Base-by-base conservation (phyloP, 441 rosid species). In the Pelargonium myrrhifolium region DNA sequence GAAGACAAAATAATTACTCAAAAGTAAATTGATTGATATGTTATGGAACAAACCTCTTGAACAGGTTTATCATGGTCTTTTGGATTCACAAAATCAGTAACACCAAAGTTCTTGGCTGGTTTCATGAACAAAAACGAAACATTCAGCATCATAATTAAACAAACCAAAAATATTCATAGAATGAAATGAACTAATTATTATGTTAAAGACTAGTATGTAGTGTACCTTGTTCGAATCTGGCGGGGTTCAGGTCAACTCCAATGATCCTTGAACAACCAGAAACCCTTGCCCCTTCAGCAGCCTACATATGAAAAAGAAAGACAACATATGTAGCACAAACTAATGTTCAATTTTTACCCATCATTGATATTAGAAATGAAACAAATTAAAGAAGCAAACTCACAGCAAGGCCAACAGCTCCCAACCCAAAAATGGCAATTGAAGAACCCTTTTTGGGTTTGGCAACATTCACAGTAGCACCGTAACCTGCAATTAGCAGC, bases 381-480 rank as follows among this genome's bases (percentile, higher is more conserved):
- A 66, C 9, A 21, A 67, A 4, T 31, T 62, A 53, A 31, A 9
- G 12, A 17, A 26, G 62, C 40, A 8, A 18, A 77, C 85, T 79
- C 67, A 88, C 93, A 6, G 88, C 92, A 15, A 88, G 92, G 62
- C 98, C 97, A 71, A 92, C 97, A 66, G 98, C 92, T 51, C 96
- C 98, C 59, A 92, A 78, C 24, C 98, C 97, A 40, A 88, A 92
- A 49, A 92, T 26, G 0, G 98, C 97, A 55, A 92, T 93, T 7
- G 82, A 70, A 0, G 83, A 84, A 26, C 96, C 97, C 74, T 79
- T 78, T 26, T 80, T 83, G 0, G 97, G 98, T 80, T 87, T 88
- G 62, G 97, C 93, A 12, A 92, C 97, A 76, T 89, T 92, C 72
- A 92, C 59, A 43, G 92, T 83, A 4, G 97, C 98, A 51, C 96